Evolutionary conservation across 2,329 filamentous ascomycete species (phyloP), one percentile per base, ranked within the genome.

Genomic region (Xylariaceae sp.): DNA sequence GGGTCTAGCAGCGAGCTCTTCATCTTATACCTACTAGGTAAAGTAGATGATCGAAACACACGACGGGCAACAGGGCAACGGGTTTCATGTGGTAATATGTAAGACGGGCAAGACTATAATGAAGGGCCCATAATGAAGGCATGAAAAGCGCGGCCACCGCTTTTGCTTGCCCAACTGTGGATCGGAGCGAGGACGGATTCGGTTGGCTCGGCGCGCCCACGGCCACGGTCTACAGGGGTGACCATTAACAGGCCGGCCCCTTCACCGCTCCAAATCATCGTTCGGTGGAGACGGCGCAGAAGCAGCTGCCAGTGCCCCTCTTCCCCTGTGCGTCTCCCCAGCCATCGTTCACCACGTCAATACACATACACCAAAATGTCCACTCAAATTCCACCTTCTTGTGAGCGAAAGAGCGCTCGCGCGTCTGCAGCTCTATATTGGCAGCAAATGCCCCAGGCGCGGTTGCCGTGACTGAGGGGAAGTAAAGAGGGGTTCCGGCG

Each of bases 321-420:
- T 53, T 40, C 43, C 50, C 42, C 42, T 34, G 27, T 30, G 26
- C 12, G 35, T 35, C 35, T 32, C 44, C 58, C 58, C 58, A 60
- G 58, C 58, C 58, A 60, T 57, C 56, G 54, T 54, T 34, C n/a
- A 59, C 58, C 58, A 60, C 58, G 58, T 60, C 58, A 55, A 51
- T 52, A 35, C 1, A 27, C 8, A 27, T 31, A 45, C 29, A 32
- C 45, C 41, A 35, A 44, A 35, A 19, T 19, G 19, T 19, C 19
- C 19, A 19, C 19, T 19, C 19, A 19, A 19, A 19, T 19, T 19
- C 50, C 55, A 48, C 49, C 52, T 45, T 43, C 30, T 29, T 32
- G 43, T 19, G 43, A 45, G 32, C 27, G 43, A 32, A 32, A 29
- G 43, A 30, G n/a, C 29, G 43, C 43, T 9, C 19, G 19, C 19